Conservation (phyloP, 768 basidiomycete genomes). For the Clathrus columnatus region DNA sequence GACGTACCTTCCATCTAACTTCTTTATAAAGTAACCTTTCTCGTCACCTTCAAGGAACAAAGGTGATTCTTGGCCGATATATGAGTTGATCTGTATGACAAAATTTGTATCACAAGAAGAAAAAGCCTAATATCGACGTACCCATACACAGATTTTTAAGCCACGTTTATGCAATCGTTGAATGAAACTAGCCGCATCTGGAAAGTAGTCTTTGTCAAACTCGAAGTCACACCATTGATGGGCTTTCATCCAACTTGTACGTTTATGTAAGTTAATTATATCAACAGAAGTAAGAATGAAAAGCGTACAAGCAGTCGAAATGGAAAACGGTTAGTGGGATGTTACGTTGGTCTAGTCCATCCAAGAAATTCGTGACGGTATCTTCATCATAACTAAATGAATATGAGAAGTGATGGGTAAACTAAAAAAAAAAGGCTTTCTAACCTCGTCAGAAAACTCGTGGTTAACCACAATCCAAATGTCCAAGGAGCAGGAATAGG, state of each 20-base stretch:
- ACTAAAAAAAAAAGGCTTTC: not conserved
- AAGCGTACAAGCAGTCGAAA: conserved; percentile 49
- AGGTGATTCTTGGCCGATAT: conserved; percentile 59
- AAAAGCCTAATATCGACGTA: conserved; percentile 24
- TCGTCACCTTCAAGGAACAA: conserved; percentile 62
- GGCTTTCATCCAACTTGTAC: conserved; percentile 49
- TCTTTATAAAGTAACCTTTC: conserved; percentile 63
- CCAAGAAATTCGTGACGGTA: conserved; percentile 60
- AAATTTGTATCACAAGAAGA: not conserved
- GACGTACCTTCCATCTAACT: conserved; percentile 43
- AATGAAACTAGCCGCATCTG: conserved; percentile 57
- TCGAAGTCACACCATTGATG: conserved; percentile 46
- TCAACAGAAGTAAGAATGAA: not conserved
- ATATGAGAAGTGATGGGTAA: not conserved
- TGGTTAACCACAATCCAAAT: conserved; percentile 71
- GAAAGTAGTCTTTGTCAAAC: conserved; percentile 44
- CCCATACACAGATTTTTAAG: conserved; percentile 70
- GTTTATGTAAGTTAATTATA: not conserved
- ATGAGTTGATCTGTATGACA: conserved; percentile 46
- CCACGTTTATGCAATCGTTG: conserved; percentile 49
- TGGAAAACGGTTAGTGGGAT: conserved; percentile 67
- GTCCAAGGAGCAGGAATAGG: conserved; percentile 64
- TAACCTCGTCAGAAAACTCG: conserved; percentile 63
- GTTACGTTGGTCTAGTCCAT: conserved; percentile 58
- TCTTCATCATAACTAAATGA: conserved; percentile 29